Evolutionary conservation across 768 basidiomycete genomes (phyloP), one percentile per base, ranked within the genome.

Genomic region (Mycena vulgaris): DNA sequence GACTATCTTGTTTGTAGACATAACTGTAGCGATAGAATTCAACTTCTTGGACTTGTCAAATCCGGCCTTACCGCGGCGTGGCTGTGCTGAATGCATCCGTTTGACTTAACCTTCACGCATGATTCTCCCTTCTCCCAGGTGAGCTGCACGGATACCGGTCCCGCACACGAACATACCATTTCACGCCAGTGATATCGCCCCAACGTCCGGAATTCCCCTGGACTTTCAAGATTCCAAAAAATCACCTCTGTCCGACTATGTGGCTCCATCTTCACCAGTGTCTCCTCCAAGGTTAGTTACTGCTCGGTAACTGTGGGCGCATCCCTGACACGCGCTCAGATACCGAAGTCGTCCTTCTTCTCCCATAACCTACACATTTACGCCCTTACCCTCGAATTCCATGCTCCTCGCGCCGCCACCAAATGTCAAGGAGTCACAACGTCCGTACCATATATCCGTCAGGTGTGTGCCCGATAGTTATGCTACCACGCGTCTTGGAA

Each of bases 391-490:
- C 10, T 75, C 80, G 6, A 85, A 84, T 62, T 79, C 79, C 49
- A 86, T 85, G 84, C 74, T 81, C 5, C 74, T 85, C 45, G 74
- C 77, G 13, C 77, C 82, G 39, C 82, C 83, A 49, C 73, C 76
- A 19, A 77, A 73, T 72, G 56, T 75, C 31, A 72, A 60, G 28
- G 72, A 74, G 47, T 52, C 77, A n/a, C 79, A 80, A 30, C 79
- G 80, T 5, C 78, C 83, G 19, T 87, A 86, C 53, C 83, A 83
- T 62, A 84, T 88, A 27, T 81, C 83, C 17, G 85, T 87, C 27
- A 72, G 63, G 71, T 72, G 58, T 39, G 51, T 63, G 52, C 9
- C 17, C 47, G 2, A 4, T 19, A n/a, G 10, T 23, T 19, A 23
- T 56, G 10, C 13, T 31, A 6, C 21, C 11, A 48, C 53, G 33